Conservation (phyloP, 345 rosid species). For the Salix dunnii region DNA sequence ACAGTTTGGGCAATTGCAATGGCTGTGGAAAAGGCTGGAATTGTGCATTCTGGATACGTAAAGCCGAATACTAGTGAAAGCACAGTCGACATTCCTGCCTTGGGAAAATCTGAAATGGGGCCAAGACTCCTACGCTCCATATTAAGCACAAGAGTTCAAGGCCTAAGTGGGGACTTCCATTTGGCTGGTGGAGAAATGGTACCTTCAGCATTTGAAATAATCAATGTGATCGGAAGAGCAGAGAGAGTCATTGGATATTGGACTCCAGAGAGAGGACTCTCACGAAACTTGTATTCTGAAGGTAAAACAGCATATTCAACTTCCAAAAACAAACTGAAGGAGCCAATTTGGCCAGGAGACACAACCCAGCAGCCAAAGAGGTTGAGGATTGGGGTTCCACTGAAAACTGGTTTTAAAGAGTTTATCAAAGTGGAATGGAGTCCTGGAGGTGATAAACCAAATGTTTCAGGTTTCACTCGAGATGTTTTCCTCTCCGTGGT, state of each 20-base stretch:
- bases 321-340: slow-evolving; percentile 16
- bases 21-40: slow-evolving; percentile 25
- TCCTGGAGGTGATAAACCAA: slow-evolving; percentile 5
- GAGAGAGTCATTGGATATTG: slow-evolving; percentile 36
- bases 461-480: slow-evolving; percentile 29
- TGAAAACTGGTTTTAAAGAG: slow-evolving; percentile 21
- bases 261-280: slow-evolving; percentile 7
- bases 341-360: slow-evolving; percentile 38
- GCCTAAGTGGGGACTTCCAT: slow-evolving; percentile 14
- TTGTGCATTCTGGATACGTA: not conserved
- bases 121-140: slow-evolving; percentile 6
- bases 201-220: slow-evolving; percentile 29
- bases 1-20: slow-evolving; percentile 37
- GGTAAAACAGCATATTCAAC: not conserved
- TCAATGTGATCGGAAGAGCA: slow-evolving; percentile 29
- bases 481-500: slow-evolving; percentile 39
- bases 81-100: slow-evolving; percentile 5
- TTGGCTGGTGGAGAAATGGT: slow-evolving; percentile 13
- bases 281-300: not conserved
- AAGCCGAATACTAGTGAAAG: not conserved
- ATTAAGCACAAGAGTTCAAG: slow-evolving; percentile 4
- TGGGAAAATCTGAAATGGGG: slow-evolving; percentile 15
- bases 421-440: slow-evolving; percentile 12
- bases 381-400: slow-evolving; percentile 36
- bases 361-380: slow-evolving; percentile 19